A percentile compares a stretch with the other conserved stretches of the same genome.
Conservation (phyloP, 2,329 filamentous ascomycete genomes). For the Fusarium sp. region DNA sequence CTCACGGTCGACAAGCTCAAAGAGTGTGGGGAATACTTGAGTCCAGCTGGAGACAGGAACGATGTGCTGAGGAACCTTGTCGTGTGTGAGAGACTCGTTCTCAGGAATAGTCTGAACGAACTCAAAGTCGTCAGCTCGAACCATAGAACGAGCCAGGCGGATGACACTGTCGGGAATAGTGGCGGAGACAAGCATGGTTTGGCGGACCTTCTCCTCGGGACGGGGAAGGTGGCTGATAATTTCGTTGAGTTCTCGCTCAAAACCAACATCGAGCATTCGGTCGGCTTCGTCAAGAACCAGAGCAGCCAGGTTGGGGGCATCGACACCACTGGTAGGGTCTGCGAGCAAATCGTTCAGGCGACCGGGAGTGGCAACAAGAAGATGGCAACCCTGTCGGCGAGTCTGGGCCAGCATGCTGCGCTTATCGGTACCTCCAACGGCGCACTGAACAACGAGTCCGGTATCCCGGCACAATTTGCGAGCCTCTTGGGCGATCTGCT, state of each 20-base stretch:
- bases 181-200: conserved; percentile 95
- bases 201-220: conserved; percentile 72
- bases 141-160: conserved; percentile 78
- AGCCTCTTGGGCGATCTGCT: conserved; percentile 85
- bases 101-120: conserved; percentile 89
- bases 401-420: conserved; percentile 73
- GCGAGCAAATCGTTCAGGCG: conserved; percentile 84
- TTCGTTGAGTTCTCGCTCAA: conserved; percentile 71
- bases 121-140: conserved; percentile 83
- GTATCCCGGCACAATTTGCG: conserved; percentile 71
- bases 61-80: conserved; percentile 83
- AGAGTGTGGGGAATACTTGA: conserved; percentile 79
- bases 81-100: conserved; percentile 86
- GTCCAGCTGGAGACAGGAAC: conserved; percentile 75
- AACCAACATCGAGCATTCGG: conserved; percentile 97
- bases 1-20: conserved; percentile 78
- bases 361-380: conserved; percentile 91
- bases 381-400: conserved; percentile 81
- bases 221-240: conserved; percentile 74
- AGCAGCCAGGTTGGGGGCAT: conserved; percentile 85
- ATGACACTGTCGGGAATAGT: conserved; percentile 90
- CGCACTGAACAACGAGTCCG: conserved; percentile 74
- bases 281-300: conserved; percentile 97
- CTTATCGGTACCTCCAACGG: conserved; percentile 94
- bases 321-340: conserved; percentile 71